These are phyloP conservation scores for Penicillium sp. DNA, from an alignment of 2,329 filamentous ascomycete genomes.

Conservation along the genomic window DNA sequence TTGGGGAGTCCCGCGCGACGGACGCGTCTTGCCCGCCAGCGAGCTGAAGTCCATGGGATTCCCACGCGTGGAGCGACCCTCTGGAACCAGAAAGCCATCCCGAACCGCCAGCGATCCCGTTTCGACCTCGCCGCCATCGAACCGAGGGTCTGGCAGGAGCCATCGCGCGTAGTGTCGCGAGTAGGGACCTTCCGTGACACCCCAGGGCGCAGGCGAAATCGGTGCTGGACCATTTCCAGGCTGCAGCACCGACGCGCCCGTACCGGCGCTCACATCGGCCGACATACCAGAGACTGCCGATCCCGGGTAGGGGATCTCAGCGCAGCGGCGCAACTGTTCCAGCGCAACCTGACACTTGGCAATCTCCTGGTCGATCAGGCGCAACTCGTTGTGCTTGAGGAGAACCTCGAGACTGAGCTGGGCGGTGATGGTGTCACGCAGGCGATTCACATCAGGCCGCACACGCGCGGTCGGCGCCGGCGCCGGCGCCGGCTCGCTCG, in stretches of 20 bases:
- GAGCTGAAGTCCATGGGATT: slow-evolving; percentile 62
- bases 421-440: slow-evolving; percentile 75
- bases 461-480: slow-evolving; percentile 27
- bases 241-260: slow-evolving; percentile 69
- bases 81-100: slow-evolving; percentile 53
- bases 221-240: slow-evolving; percentile 67
- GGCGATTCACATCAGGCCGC: slow-evolving; percentile 48
- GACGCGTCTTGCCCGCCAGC: slow-evolving; percentile 59
- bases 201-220: slow-evolving; percentile 82
- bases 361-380: slow-evolving; percentile 92
- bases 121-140: slow-evolving; percentile 67
- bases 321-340: slow-evolving; percentile 90
- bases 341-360: slow-evolving; percentile 92
- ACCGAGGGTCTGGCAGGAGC: slow-evolving; percentile 85
- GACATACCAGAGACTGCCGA: slow-evolving; percentile 63
- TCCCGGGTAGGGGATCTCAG: slow-evolving; percentile 86
- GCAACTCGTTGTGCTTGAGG: slow-evolving; percentile 90
- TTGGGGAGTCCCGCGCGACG: slow-evolving; percentile 61
- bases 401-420: slow-evolving; percentile 91
- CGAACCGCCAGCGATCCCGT: slow-evolving; percentile 26
- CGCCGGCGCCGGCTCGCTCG: slow-evolving; percentile 25
- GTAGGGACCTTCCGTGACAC: slow-evolving; percentile 89
- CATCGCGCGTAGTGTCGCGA: slow-evolving; percentile 93
- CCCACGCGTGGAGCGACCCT: slow-evolving; percentile 80
- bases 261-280: slow-evolving; percentile 71